Evolutionary conservation across 768 basidiomycete genomes (phyloP), one percentile per base, ranked within the genome.

Genomic region (Imleria badia): DNA sequence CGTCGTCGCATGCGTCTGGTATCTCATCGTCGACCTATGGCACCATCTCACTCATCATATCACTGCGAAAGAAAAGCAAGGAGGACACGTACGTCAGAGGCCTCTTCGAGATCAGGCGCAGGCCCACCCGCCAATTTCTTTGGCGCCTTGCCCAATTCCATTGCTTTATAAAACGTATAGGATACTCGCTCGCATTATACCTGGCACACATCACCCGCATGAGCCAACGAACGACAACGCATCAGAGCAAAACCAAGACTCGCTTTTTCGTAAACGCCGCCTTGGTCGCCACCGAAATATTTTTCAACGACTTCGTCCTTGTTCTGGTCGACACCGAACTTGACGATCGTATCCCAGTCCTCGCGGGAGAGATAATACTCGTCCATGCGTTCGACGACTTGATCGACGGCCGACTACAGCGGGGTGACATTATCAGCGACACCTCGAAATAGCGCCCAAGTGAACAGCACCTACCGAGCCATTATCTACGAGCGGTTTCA

Each of bases 291-390:
- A 87, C 63, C 0, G 91, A 75, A 30, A 99, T 92, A 73, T 88
- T 89, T 77, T 96, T 97, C 63, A 90, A 72, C 80, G 2, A 74
- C 7, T 0, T 89, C 89, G 45, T 91, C 91, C 54, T 81, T 83
- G 65, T 85, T 81, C 7, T 87, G 79, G 53, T 84, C 97, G 9
- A 99, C 81, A 1, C 96, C 97, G 10, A 99, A 81, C 67, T 98
- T 96, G 49, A 98, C 82, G 48, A 98, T 78, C 11, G 93, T 87
- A 63, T 99, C 97, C 96, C 95, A 98, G 65, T 98, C 96, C 29
- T 98, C 97, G 59, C 89, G 91, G 4, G 86, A 86, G 31, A 99
- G 72, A 71, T 84, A 98, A 68, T 99, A 99, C 44, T 89, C 87
- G 68, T 98, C 97, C 94, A 99, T 96, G 7, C 76, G 75, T 23